Percentiles rank a stretch among this genome's conserved stretches.
Conservation (phyloP, 1,139 yeast species). For the Debaryomyces udenii region DNA sequence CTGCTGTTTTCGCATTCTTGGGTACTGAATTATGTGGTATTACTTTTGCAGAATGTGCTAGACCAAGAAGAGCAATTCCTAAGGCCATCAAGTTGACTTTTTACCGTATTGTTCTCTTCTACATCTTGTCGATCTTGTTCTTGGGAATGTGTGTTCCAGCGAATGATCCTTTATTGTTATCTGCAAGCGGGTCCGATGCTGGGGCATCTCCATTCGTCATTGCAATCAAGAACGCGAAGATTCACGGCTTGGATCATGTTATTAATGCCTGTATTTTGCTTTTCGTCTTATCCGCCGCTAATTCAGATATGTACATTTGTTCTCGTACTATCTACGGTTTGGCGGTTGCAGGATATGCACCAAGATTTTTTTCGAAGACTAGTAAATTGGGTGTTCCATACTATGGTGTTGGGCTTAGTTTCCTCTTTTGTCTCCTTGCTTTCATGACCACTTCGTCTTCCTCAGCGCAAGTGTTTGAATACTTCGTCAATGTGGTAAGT, state of each 20-base stretch:
- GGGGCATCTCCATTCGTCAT: constrained; percentile 77
- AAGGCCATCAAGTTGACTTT: constrained; percentile 76
- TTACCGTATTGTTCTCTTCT: constrained; percentile 74
- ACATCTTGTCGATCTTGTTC: constrained; percentile 64
- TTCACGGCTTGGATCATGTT: constrained; percentile 47
- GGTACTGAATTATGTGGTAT: constrained; percentile 74
- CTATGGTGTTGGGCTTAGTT: constrained; percentile 18
- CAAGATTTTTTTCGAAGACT: constrained; percentile 40
- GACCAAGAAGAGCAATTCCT: constrained; percentile 77
- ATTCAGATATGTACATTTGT: constrained; percentile 52
- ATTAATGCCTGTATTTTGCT: constrained; percentile 49
- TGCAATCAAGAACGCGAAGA: constrained; percentile 49
- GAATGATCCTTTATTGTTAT: constrained; percentile 49
- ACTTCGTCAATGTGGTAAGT: constrained; percentile 74
- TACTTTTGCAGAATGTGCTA: constrained; percentile 75
- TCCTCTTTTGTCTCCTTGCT: constrained; percentile 42
- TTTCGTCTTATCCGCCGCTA: constrained; percentile 50
- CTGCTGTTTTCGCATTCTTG: constrained; percentile 73
- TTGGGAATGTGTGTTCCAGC: constrained; percentile 78
- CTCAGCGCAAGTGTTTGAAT: constrained; percentile 58
- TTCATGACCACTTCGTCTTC: constrained; percentile 61
- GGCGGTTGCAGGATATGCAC: constrained; percentile 50
- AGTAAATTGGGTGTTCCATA: constrained; percentile 44
- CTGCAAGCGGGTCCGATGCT: constrained; percentile 51
- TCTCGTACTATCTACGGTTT: constrained; percentile 50